phyloP scores from a whole-genome alignment of 2,329 filamentous ascomycete genomes.

The Exserohilum turcica region DNA sequence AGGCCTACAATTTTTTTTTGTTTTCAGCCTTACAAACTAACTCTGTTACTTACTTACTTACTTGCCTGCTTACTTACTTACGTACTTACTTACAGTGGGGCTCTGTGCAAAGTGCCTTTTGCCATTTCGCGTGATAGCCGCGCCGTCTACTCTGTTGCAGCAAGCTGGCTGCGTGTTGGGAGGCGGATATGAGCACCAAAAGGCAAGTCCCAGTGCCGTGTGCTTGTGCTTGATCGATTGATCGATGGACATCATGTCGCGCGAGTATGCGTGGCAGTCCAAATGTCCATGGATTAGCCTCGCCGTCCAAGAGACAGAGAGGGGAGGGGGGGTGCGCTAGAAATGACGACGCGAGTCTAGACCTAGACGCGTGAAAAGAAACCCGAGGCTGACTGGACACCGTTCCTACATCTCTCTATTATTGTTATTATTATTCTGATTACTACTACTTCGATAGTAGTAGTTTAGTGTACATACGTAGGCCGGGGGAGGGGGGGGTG shows the following conservation, averaged over 20 bases:
- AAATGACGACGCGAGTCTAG: not conserved
- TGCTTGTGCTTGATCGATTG: not conserved
- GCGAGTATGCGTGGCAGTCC: not conserved
- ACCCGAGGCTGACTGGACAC: not conserved
- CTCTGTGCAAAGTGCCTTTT: conserved; percentile 7
- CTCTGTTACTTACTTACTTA: too few relatives aligned
- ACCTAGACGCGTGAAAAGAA: conserved; percentile 1
- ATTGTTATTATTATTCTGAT: too few relatives aligned
- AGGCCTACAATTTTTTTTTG: conserved; percentile 31
- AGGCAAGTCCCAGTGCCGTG: not conserved
- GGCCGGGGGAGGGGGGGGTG: too few relatives aligned
- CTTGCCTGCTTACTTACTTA: too few relatives aligned
- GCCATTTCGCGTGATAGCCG: conserved; percentile 10
- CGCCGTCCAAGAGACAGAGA: too few relatives aligned
- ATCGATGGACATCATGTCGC: conserved; percentile 13
- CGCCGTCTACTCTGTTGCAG: conserved; percentile 7
- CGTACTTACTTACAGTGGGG: conserved; percentile 11
- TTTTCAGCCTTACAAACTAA: conserved; percentile 26
- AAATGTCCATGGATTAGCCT: not conserved
- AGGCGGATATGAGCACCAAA: too few relatives aligned
- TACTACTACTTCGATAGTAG: too few relatives aligned
- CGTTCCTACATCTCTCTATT: not conserved
- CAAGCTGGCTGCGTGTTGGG: too few relatives aligned
- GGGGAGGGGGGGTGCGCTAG: too few relatives aligned
- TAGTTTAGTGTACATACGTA: too few relatives aligned